Evolutionary conservation across 108 stramenopile species (phyloP).

Genomic region (Fragilariopsis cylindrus): DNA sequence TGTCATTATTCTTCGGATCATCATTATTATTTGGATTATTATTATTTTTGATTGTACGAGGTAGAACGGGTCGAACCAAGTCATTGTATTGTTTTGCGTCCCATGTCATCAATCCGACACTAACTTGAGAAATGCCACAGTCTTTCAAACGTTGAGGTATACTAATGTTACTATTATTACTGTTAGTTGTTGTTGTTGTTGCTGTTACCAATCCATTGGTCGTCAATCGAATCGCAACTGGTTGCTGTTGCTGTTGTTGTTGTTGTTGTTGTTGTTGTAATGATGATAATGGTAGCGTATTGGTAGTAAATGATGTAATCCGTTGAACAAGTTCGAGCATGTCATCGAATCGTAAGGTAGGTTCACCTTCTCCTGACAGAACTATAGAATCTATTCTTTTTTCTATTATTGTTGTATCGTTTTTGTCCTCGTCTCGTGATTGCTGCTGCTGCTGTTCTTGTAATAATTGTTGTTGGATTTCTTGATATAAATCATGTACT

Average conservation of each 20-base stretch:
- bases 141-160: constrained; percentile 16
- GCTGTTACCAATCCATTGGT: constrained; percentile 50
- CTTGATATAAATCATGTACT: constrained; percentile 32
- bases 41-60: constrained; percentile 19
- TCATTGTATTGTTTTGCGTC: constrained; percentile 42
- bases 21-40: not conserved
- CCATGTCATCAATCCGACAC: constrained; percentile 50
- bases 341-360: constrained; percentile 64
- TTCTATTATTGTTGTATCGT: not conserved
- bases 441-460: not conserved
- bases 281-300: not conserved
- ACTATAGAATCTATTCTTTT: constrained; percentile 47
- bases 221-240: constrained; percentile 31
- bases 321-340: constrained; percentile 33
- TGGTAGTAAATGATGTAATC: not conserved
- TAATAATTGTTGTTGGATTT: constrained; percentile 28
- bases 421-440: too few species aligned
- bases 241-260: too few species aligned
- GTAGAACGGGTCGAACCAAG: constrained; percentile 34
- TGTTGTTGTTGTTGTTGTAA: too few species aligned
- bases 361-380: constrained; percentile 76
- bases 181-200: not conserved
- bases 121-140: constrained; percentile 30
- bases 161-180: too few species aligned
- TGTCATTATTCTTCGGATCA: not conserved